Base-by-base conservation (phyloP, 2,329 filamentous ascomycete genomes). In the Penicillium decumbens region DNA sequence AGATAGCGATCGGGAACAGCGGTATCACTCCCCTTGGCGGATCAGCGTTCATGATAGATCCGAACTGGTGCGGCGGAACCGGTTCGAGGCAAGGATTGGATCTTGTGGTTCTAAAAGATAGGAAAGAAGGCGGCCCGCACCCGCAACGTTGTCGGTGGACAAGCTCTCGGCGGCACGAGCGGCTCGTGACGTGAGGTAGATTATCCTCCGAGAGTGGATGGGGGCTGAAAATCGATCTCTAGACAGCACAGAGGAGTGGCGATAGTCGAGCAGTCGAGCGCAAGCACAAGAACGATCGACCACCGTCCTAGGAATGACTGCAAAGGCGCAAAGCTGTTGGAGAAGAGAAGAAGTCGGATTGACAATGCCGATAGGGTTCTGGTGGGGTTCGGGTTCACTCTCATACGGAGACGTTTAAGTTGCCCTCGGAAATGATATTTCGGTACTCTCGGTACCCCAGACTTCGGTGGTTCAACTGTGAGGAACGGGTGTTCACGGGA, bases 11-110 rank as follows among this genome's bases (percentile, higher is more conserved):
- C 54, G 56, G 58, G 40, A 55, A 60, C 41, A 53, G 53, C 52
- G 49, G 43, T 48, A 54, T 50, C 37, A 50, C 41, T 53, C 40
- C 55, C 47, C 54, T 49, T 50, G 47, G 47, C 53, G 50, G 50
- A 58, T 59, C 60, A 66, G 56, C 59, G 60, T 56, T 62, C 63
- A 66, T 67, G 58, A 58, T 66, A 64, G 50, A 53, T 50, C 51
- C 30, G 15, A 53, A 28, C 43, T 32, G 32, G 37, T 32, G 38
- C 40, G 45, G 20, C 35, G 32, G 41, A 24, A 43, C 45, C 15
- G 29, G 47, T 33, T 45, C 44, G 23, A 28, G 12, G 45, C 23
- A 48, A 30, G 25, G 25, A 41, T 47, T 45, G 50, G 30, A 45
- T 28, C 33, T 54, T 48, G 45, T 28, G 40, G 50, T 53, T 35